Base-by-base conservation (phyloP, 164 flowering plant species). In the Chimonanthus salicifolius region DNA sequence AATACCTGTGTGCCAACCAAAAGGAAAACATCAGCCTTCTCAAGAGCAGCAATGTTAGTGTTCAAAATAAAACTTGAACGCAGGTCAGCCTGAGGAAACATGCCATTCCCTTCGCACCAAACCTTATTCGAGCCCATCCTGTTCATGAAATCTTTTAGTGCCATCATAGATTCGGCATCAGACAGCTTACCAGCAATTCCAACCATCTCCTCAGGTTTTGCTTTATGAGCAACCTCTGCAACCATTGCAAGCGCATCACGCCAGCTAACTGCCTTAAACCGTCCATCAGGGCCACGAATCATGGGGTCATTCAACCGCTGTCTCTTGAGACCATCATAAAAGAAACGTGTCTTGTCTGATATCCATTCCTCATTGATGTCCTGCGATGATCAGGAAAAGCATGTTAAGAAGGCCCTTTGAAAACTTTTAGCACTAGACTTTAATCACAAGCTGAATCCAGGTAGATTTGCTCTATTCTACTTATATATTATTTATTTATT, bases 341-440 rank as follows among this genome's bases (percentile, higher is more conserved):
- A 94, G 77, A 96, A 96, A n/a, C 99, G 95, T 62, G 98, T 96
- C 77, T 96, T 96, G 80, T 96, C 99, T 76, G 99, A 96, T 81
- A 96, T 94, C 99, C 99, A 94, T 69, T 96, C 99, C 83, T 96
- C 99, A 77, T 96, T 96, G 62, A 96, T 90, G 70, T 96, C 99
- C 99, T 96, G 89, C 76, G 84, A 73, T 77, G 58, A 68, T 20
- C 50, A 77, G n/a, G 47, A 21, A 16, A 47, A 76, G 49, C 62
- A 67, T 18, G 43, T 1, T 62, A 18, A 45, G 49, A 69, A 48
- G 15, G 18, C 50, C 4, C 13, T n/a, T 45, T 43, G 6, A 10
- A 45, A 65, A 20, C 5, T 50, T 45, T 46, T 47, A 73, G 45
- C 45, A 6, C 6, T 21, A 54, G 60, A 33, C 16, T 54, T 54